A percentile compares a stretch with the other conserved stretches of the same genome.
phyloP scores from a whole-genome alignment of 495 filamentous ascomycete genomes.

The Glonium stellatum region DNA sequence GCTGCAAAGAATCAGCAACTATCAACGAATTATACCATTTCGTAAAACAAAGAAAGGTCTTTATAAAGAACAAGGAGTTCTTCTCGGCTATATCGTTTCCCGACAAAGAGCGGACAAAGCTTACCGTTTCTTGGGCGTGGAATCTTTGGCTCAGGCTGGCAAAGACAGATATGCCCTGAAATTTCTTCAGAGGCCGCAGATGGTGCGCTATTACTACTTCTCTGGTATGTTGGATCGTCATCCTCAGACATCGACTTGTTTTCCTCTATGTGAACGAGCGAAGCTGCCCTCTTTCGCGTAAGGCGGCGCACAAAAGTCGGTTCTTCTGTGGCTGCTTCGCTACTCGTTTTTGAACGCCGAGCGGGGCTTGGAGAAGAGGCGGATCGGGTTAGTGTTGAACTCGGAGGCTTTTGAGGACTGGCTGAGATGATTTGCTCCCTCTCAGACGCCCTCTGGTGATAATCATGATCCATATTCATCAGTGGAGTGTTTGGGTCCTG shows the following conservation, averaged over 20 bases:
- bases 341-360: slow-evolving; percentile 4
- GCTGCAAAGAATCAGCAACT: slow-evolving; percentile 48
- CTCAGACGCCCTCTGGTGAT: not conserved
- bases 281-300: slow-evolving; percentile 28
- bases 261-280: slow-evolving; percentile 22
- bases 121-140: slow-evolving; percentile 91
- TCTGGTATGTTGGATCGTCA: slow-evolving; percentile 24
- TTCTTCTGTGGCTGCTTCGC: not conserved
- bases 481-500: slow-evolving; percentile 13
- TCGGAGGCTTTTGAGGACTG: slow-evolving; percentile 10
- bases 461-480: slow-evolving; percentile 11
- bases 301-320: slow-evolving; percentile 16
- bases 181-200: slow-evolving; percentile 19
- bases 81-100: not conserved
- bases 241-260: slow-evolving; percentile 9
- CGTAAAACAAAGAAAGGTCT: slow-evolving; percentile 27
- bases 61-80: slow-evolving; percentile 12
- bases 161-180: slow-evolving; percentile 68
- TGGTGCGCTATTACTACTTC: slow-evolving; percentile 19
- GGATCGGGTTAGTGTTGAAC: not conserved
- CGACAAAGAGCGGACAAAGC: slow-evolving; percentile 37
- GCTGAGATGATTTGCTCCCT: slow-evolving; percentile 6
- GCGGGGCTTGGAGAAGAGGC: slow-evolving; percentile 1
- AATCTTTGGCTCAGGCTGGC: slow-evolving; percentile 87
- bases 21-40: slow-evolving; percentile 5